phyloP scores from a whole-genome alignment of 768 basidiomycete species.

The Mycena latifolia region DNA sequence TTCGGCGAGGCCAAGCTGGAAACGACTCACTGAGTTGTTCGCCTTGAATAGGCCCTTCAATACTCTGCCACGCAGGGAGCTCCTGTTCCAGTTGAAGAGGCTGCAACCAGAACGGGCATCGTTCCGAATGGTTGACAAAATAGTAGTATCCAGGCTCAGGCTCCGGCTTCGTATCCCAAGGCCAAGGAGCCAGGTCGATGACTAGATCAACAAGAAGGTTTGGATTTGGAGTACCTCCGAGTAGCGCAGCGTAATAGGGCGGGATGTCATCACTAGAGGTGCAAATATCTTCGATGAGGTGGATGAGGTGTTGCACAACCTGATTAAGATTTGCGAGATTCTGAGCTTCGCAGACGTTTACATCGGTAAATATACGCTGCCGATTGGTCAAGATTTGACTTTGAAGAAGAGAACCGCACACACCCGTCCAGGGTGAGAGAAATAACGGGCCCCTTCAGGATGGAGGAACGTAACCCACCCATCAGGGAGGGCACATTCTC shows the following conservation, averaged over 20 bases:
- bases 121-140: conserved; percentile 51
- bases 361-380: conserved; percentile 32
- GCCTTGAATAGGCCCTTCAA: conserved; percentile 8
- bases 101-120: conserved; percentile 57
- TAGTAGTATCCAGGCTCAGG: conserved; percentile 47
- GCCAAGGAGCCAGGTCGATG: background rate
- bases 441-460: conserved; percentile 35
- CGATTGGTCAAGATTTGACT: background rate
- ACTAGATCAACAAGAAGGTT: conserved; percentile 28
- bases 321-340: conserved; percentile 9
- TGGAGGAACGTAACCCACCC: conserved; percentile 20
- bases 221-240: background rate
- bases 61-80: conserved; percentile 22
- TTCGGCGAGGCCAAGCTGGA: background rate
- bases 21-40: conserved; percentile 18
- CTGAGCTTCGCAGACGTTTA: conserved; percentile 9
- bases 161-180: no score
- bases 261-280: background rate
- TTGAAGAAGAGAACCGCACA: background rate
- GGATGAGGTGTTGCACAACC: conserved; percentile 11
- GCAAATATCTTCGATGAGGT: background rate
- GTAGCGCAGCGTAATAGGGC: conserved; percentile 16
- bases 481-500: background rate
- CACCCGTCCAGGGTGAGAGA: conserved; percentile 23
- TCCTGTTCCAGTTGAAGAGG: conserved; percentile 37